Evolutionary conservation across 139 green algal species (phyloP).

Genomic region (Coccomyxa sp.): DNA sequence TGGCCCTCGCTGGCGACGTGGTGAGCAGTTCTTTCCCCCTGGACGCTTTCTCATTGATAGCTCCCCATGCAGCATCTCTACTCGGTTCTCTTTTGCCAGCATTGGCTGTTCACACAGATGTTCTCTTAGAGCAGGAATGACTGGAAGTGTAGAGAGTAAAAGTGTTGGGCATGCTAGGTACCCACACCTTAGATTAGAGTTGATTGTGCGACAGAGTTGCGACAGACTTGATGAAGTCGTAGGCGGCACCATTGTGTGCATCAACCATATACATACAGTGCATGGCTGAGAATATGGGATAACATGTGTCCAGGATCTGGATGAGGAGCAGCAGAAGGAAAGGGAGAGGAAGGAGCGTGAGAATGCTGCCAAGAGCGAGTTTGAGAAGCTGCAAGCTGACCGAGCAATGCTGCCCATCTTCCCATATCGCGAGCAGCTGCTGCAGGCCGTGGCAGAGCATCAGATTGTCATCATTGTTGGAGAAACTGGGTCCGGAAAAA

Average conservation of each 20-base stretch:
- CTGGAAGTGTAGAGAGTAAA: too few relatives aligned
- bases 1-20: conserved; percentile 45
- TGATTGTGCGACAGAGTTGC: too few relatives aligned
- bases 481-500: conserved; percentile 94
- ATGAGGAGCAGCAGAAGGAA: conserved; percentile 54
- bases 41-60: background rate
- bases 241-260: too few relatives aligned
- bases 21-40: conserved; percentile 4
- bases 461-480: conserved; percentile 95
- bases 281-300: too few relatives aligned
- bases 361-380: conserved; percentile 43
- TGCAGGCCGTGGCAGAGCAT: conserved; percentile 80
- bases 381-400: conserved; percentile 71
- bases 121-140: background rate
- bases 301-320: conserved; percentile 4
- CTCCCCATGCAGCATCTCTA: background rate
- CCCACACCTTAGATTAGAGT: too few relatives aligned
- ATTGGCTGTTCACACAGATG: background rate
- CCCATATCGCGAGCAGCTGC: conserved; percentile 50
- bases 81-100: background rate
- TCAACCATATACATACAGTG: too few relatives aligned
- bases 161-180: too few relatives aligned
- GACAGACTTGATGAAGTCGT: too few relatives aligned
- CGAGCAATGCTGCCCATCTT: conserved; percentile 85
- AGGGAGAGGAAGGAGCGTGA: conserved; percentile 36